These are phyloP conservation scores for Massarina eburnea DNA, from an alignment of 2,329 filamentous ascomycete genomes.

Conservation along the genomic window DNA sequence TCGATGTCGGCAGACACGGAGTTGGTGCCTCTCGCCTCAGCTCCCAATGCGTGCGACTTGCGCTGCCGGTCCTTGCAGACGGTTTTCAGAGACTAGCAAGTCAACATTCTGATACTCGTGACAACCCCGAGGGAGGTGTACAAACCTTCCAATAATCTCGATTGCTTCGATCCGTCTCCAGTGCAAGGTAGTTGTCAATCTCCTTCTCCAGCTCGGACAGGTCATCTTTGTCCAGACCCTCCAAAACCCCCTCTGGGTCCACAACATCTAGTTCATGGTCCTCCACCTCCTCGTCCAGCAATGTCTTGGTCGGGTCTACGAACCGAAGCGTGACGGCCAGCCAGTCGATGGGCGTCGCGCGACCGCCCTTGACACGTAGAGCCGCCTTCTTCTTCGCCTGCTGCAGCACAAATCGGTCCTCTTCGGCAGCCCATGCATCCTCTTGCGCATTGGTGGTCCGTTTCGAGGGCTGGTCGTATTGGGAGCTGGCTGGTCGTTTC, in stretches of 20 bases:
- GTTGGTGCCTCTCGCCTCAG: constrained; percentile 74
- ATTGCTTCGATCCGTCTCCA: constrained; percentile 79
- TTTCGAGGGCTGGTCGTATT: constrained; percentile 42
- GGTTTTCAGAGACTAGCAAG: constrained; percentile 69
- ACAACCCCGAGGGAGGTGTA: constrained; percentile 14
- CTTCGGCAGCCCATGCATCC: constrained; percentile 79
- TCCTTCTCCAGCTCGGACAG: constrained; percentile 78
- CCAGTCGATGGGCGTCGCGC: constrained; percentile 91
- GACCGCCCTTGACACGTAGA: constrained; percentile 86
- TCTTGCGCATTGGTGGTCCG: constrained; percentile 51
- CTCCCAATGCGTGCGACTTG: constrained; percentile 60
- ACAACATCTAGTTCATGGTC: constrained; percentile 75
- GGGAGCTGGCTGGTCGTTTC: constrained; percentile 49
- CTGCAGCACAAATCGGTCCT: constrained; percentile 93
- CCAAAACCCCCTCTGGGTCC: constrained; percentile 78
- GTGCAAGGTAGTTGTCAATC: constrained; percentile 74
- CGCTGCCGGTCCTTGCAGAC: constrained; percentile 77
- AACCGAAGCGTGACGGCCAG: constrained; percentile 88
- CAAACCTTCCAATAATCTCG: constrained; percentile 80
- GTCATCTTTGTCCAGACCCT: constrained; percentile 67
- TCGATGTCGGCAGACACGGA: constrained; percentile 89
- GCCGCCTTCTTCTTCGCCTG: constrained; percentile 98
- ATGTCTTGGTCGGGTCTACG: constrained; percentile 79
- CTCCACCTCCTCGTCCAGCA: constrained; percentile 78
- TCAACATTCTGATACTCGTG: constrained; percentile 20